These are phyloP conservation scores for Zygnema cylindricum DNA, from an alignment of 139 green algal genomes.

Conservation along the genomic window DNA sequence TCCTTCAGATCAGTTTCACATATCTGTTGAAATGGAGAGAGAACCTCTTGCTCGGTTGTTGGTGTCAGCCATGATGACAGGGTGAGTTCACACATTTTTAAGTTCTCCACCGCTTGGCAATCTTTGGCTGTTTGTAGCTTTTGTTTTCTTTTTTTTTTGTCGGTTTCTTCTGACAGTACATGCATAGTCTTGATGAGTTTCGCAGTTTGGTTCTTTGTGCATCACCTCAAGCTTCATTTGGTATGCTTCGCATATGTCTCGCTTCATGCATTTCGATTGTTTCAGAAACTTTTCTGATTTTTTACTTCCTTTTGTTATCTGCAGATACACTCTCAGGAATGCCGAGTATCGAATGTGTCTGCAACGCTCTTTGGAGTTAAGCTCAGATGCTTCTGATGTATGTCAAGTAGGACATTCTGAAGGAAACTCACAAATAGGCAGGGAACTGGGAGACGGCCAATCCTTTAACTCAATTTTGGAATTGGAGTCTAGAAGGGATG, in stretches of 20 bases:
- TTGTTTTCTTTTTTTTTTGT: no score
- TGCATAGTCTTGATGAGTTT: no score
- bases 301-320: no score
- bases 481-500: not conserved
- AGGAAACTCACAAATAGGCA: not conserved
- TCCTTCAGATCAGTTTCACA: constrained; percentile 9
- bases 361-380: not conserved
- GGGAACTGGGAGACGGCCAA: not conserved
- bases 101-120: no score
- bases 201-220: no score
- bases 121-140: no score
- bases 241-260: no score
- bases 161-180: no score
- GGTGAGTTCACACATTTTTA: no score
- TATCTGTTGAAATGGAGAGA: constrained; percentile 18
- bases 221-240: no score
- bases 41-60: constrained; percentile 14
- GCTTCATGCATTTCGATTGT: no score
- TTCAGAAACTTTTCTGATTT: no score
- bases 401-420: not conserved
- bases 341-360: constrained; percentile 13
- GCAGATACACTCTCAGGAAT: constrained; percentile 17
- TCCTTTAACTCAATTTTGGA: not conserved
- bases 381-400: not conserved
- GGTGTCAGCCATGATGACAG: constrained; percentile 25